A percentile compares a stretch with the other conserved stretches of the same genome.
Conservation (phyloP, 805 yeast genomes). For the Sugiyamaella smithiae region DNA sequence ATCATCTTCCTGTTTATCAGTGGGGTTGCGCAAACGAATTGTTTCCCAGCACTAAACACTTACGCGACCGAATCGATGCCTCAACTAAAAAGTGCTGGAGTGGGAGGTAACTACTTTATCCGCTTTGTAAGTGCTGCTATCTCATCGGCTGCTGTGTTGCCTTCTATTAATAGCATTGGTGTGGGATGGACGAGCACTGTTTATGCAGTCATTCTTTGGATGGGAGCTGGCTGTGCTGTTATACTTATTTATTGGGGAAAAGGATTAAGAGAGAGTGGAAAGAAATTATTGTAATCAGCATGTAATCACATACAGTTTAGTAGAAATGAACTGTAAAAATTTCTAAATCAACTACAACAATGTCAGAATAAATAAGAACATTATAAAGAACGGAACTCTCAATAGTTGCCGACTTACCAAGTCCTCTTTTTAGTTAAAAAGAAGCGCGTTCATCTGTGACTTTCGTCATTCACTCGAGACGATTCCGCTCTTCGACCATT, state of each 20-base stretch:
- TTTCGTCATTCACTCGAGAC: no score
- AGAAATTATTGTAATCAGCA: neutral
- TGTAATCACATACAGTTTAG: no score
- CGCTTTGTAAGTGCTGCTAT: slow-evolving; percentile 52
- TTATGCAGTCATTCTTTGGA: slow-evolving; percentile 43
- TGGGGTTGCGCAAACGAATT: slow-evolving; percentile 51
- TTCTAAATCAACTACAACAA: neutral
- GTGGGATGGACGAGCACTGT: slow-evolving; percentile 57
- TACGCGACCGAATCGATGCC: slow-evolving; percentile 61
- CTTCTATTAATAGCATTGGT: slow-evolving; percentile 48
- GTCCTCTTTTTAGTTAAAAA: no score
- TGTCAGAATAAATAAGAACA: no score
- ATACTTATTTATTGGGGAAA: slow-evolving; percentile 43
- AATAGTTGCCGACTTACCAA: no score
- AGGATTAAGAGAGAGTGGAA: slow-evolving; percentile 30
- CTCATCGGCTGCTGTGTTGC: slow-evolving; percentile 49
- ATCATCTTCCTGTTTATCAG: slow-evolving; percentile 46
- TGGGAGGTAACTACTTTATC: slow-evolving; percentile 51
- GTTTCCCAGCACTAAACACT: slow-evolving; percentile 53
- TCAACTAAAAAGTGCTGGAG: slow-evolving; percentile 52
- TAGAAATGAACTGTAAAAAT: neutral
- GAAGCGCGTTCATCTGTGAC: no score
- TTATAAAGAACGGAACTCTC: no score
- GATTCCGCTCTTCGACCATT: no score
- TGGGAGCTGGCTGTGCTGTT: slow-evolving; percentile 38